Evolutionary conservation across 345 rosid species (phyloP), one percentile per base, ranked within the genome.

Genomic region (Eucalyptus cloeziana): DNA sequence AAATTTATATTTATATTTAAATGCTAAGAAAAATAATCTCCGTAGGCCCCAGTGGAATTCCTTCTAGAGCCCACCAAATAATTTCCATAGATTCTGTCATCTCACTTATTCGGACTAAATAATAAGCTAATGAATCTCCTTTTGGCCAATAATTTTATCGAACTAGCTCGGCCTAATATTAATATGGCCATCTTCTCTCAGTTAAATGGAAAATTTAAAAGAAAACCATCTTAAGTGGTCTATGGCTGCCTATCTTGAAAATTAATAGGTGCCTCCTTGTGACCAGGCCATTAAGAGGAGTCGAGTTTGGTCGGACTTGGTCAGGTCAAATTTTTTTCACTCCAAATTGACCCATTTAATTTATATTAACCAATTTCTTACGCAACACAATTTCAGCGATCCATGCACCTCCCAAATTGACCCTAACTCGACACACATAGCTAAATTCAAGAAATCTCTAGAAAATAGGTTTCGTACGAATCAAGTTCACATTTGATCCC

Each of bases 271-370:
- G 6, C 30, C 27, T 56, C 22, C 33, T 27, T 0, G 0, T 14
- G 76, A 31, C 40, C 7, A 64, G 1, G 6, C 21, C 2, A 0
- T 60, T 33, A n/a, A 64, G 33, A n/a, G 19, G 11, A 1, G 37
- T 64, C 5, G 3, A 64, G 76, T 62, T 13, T 30, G 8, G 2
- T 33, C 7, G 12, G 17, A 31, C 6, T 19, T 9, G 43, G 13
- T 16, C 1, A 3, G 14, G 37, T 19, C 0, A 0, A 37, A 71
- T 17, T 3, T 9, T 10, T 2, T 10, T 37, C 8, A 2, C 8
- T 71, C 0, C 7, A 37, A 37, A 17, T 33, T 2, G 13, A 33
- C 2, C 13, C 2, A 17, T 33, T 67, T 67, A 31, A 16, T 7
- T 67, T 33, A 31, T 4, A 67, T n/a, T 7, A 7, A 14, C 2